Evolutionary conservation across 345 rosid genomes (phyloP).

Genomic region (Ceriops tagal): DNA sequence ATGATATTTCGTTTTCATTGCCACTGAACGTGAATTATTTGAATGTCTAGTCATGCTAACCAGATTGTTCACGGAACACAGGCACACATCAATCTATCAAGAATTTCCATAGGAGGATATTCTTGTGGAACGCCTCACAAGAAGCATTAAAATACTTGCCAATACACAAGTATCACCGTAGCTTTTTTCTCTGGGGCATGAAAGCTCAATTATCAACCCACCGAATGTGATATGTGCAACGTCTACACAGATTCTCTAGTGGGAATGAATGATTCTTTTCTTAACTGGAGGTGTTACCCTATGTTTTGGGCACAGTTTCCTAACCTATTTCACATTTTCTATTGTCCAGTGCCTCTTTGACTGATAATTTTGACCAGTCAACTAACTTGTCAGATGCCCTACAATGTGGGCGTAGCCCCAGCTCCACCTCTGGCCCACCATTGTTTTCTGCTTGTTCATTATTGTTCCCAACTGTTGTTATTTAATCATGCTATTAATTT

Average conservation of each 20-base stretch:
- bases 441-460: not conserved
- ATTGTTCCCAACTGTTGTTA: not conserved
- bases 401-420: constrained; percentile 9
- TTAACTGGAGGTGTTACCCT: constrained; percentile 38
- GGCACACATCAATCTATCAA: no score
- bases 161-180: no score
- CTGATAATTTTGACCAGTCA: constrained; percentile 47
- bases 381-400: constrained; percentile 30
- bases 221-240: not conserved
- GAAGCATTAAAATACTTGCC: no score
- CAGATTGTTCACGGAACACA: no score
- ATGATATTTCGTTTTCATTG: no score
- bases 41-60: no score
- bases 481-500: not conserved
- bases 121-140: no score
- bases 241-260: constrained; percentile 16
- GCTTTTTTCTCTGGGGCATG: no score
- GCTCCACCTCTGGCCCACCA: constrained; percentile 9
- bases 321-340: constrained; percentile 11
- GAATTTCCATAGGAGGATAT: no score
- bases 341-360: constrained; percentile 29
- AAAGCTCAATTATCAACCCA: not conserved
- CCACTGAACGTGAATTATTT: no score
- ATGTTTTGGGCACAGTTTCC: constrained; percentile 36
- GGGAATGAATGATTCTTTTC: constrained; percentile 50